Percentiles rank a stretch among this genome's conserved stretches.
Evolutionary conservation across 2,329 filamentous ascomycete genomes (phyloP).

Genomic region (Clarireedia monteithiana): DNA sequence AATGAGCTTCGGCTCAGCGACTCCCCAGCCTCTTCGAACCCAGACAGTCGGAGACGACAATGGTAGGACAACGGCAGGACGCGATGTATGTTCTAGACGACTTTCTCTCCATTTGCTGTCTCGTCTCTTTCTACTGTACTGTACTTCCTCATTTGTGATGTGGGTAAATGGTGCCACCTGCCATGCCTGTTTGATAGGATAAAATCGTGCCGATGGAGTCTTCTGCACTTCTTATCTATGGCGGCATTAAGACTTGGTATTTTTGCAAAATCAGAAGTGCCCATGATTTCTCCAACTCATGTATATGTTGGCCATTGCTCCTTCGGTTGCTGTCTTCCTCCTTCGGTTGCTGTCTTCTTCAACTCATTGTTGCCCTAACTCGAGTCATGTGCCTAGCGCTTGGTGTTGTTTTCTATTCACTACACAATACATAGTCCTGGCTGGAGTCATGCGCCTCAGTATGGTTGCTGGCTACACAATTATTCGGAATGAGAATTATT

Average conservation of each 20-base stretch:
- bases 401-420: no score
- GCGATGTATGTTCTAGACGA: not conserved
- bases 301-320: not conserved
- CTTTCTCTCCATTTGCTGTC: not conserved
- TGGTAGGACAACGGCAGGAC: not conserved
- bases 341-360: not conserved
- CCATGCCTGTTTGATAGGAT: conserved; percentile 1
- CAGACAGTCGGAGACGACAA: no score
- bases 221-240: conserved; percentile 7
- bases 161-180: not conserved
- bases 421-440: no score
- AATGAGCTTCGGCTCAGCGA: no score
- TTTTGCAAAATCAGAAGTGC: not conserved
- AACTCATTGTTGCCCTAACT: no score
- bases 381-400: no score
- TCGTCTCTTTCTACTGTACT: not conserved
- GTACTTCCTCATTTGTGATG: not conserved
- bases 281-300: not conserved
- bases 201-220: not conserved
- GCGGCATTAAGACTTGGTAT: not conserved
- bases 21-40: no score
- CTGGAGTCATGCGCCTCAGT: no score
- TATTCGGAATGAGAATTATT: no score
- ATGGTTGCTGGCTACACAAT: no score
- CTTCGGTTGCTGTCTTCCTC: not conserved